Conservation (phyloP, 2,329 filamentous ascomycete genomes). For the Chrysosphaeria jannelii region DNA sequence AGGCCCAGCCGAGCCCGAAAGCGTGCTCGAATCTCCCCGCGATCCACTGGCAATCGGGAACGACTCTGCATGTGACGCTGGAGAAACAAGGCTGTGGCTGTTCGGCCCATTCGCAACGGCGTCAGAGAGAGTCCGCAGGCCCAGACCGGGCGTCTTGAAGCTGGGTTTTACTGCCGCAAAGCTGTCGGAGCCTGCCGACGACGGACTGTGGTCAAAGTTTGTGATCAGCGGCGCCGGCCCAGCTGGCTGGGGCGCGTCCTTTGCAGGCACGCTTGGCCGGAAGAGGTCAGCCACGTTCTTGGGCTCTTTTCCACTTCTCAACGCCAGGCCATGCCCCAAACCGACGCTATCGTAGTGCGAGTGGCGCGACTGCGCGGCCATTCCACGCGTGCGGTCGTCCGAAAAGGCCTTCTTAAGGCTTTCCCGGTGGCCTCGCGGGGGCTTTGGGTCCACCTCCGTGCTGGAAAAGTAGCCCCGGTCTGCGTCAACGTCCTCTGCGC, state of each 20-base stretch:
- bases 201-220: too few species aligned
- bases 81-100: slow-evolving; percentile 18
- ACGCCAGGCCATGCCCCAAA: slow-evolving; percentile 28
- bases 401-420: too few species aligned
- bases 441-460: slow-evolving; percentile 41
- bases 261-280: slow-evolving; percentile 20
- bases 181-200: slow-evolving; percentile 6
- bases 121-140: slow-evolving; percentile 68
- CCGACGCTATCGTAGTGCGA: slow-evolving; percentile 55
- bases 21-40: slow-evolving; percentile 21
- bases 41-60: too few species aligned
- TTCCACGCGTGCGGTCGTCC: slow-evolving; percentile 23
- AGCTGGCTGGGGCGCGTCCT: slow-evolving; percentile 10
- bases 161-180: slow-evolving; percentile 14
- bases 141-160: slow-evolving; percentile 22
- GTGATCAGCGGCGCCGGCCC: too few species aligned
- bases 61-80: slow-evolving; percentile 18
- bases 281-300: too few species aligned
- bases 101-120: slow-evolving; percentile 24
- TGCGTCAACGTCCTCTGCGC: slow-evolving; percentile 15
- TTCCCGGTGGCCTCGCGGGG: too few species aligned
- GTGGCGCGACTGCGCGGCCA: too few species aligned
- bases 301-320: too few species aligned
- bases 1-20: slow-evolving; percentile 31
- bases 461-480: slow-evolving; percentile 89